Percentiles rank a stretch among this genome's conserved stretches.
phyloP scores from a whole-genome alignment of 2,329 filamentous ascomycete genomes.

The Beauveria bassiana region DNA sequence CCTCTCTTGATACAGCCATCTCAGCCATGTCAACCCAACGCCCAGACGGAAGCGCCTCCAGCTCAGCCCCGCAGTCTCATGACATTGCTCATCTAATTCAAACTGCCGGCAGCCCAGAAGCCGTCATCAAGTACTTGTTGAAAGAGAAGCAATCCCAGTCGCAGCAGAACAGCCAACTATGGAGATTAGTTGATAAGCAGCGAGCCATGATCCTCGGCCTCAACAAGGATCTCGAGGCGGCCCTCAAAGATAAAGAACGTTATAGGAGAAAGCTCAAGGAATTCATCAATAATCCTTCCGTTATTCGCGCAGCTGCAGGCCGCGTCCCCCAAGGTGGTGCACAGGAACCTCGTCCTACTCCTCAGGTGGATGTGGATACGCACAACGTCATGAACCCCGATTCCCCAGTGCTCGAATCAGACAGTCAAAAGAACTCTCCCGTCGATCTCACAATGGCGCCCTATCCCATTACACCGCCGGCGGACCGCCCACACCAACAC shows the following conservation, averaged over 20 bases:
- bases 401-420: slow-evolving; percentile 43
- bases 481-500: slow-evolving; percentile 36
- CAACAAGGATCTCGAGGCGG: slow-evolving; percentile 87
- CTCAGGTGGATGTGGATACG: slow-evolving; percentile 20
- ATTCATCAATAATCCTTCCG: slow-evolving; percentile 36
- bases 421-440: slow-evolving; percentile 48
- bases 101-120: slow-evolving; percentile 81
- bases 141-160: slow-evolving; percentile 87
- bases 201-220: slow-evolving; percentile 85
- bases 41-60: slow-evolving; percentile 45
- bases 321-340: slow-evolving; percentile 13
- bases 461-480: slow-evolving; percentile 58
- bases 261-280: slow-evolving; percentile 91
- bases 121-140: slow-evolving; percentile 77
- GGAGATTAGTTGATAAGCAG: slow-evolving; percentile 95
- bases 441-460: slow-evolving; percentile 52
- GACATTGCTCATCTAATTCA: slow-evolving; percentile 76
- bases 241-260: slow-evolving; percentile 88
- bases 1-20: slow-evolving; percentile 89
- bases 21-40: slow-evolving; percentile 62
- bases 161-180: slow-evolving; percentile 86
- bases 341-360: slow-evolving; percentile 5
- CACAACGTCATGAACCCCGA: slow-evolving; percentile 24
- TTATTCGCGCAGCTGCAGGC: slow-evolving; percentile 22
- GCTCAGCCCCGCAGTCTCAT: slow-evolving; percentile 36